Percentiles rank a stretch among this genome's conserved stretches.
Evolutionary conservation across 2,329 filamentous ascomycete genomes (phyloP).

Genomic region (Pseudofabraea citricarpa): DNA sequence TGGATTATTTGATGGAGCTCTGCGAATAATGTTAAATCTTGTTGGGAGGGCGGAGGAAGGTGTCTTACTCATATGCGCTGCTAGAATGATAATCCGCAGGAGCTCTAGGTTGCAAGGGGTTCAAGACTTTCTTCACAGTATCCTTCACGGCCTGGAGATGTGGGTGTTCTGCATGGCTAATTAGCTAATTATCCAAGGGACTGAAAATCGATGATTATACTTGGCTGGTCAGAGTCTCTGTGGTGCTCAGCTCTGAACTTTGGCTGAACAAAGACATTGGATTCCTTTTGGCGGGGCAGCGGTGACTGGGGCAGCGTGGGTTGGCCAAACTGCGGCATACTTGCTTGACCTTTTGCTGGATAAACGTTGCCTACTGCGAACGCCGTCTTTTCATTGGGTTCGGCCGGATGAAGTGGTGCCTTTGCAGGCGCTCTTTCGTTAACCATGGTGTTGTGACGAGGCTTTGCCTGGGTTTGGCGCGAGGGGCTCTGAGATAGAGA

Average conservation of each 20-base stretch:
- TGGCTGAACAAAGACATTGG: conserved; percentile 25
- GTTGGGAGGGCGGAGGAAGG: too few species aligned
- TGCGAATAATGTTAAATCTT: too few species aligned
- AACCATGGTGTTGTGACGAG: conserved; percentile 19
- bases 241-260: conserved; percentile 27
- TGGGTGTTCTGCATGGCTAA: conserved; percentile 17
- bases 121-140: conserved; percentile 15
- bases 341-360: conserved; percentile 9
- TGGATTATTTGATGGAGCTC: too few species aligned
- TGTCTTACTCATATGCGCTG: conserved; percentile 10
- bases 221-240: conserved; percentile 16
- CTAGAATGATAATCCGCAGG: conserved; percentile 15
- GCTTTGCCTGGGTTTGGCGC: conserved; percentile 3
- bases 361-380: conserved; percentile 6
- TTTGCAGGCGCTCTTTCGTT: conserved; percentile 29
- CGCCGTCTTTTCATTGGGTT: conserved; percentile 16
- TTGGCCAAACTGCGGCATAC: conserved; percentile 25
- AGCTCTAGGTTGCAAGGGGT: conserved; percentile 22
- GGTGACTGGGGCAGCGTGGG: conserved; percentile 27
- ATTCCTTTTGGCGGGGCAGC: conserved; percentile 19
- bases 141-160: conserved; percentile 26
- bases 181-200: conserved; percentile 2
- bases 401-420: conserved; percentile 17
- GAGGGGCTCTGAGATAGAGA: background rate
- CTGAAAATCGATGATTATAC: too few species aligned